Base-by-base conservation (phyloP, 768 basidiomycete species). In the Pulveroboletus sp. region DNA sequence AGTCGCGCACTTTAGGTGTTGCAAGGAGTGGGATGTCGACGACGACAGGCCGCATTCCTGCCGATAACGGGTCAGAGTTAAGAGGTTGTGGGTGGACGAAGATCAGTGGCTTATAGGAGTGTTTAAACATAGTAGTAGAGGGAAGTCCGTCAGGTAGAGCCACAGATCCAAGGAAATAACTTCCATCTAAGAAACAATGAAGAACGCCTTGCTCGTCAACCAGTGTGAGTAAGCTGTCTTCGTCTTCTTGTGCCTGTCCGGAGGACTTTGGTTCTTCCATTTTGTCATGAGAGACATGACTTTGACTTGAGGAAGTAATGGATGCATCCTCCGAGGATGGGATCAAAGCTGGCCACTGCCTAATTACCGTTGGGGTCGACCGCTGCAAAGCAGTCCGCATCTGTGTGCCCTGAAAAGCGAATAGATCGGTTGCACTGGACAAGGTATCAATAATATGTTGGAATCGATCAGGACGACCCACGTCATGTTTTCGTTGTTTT, bases 391-490 rank as follows among this genome's bases (percentile, higher is more conserved):
- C 63, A 30, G 73, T 54, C 39, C 75, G 78, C 13, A 77, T 79
- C 48, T 82, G 80, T 9, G 80, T 78, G 35, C 81, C 82, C 69
- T 89, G 84, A 62, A 90, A 89, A 36, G 86, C 84, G 64, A 92
- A 92, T 36, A 91, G 69, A 69, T 90, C 84, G 47, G 83, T 83
- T 8, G 84, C 83, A 49, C 89, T 91, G 65, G 51, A 47, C 31
- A 21, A 37, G 39, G 61, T 32, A 64, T 65, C 49, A 54, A 38
- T 49, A 43, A 46, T 32, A 36, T 43, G 49, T 49, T 40, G 31
- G 31, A 40, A 42, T 47, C n/a, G 32, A 49, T 46, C 39, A 33
- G 17, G 55, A 46, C 21, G 45, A 71, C 80, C 55, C 61, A 90
- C 89, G 81, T 84, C 58, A 80, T 64, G 51, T 79, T 78, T 58